These are phyloP conservation scores for Mycena vitilis DNA, from an alignment of 768 basidiomycete species.

Conservation along the genomic window DNA sequence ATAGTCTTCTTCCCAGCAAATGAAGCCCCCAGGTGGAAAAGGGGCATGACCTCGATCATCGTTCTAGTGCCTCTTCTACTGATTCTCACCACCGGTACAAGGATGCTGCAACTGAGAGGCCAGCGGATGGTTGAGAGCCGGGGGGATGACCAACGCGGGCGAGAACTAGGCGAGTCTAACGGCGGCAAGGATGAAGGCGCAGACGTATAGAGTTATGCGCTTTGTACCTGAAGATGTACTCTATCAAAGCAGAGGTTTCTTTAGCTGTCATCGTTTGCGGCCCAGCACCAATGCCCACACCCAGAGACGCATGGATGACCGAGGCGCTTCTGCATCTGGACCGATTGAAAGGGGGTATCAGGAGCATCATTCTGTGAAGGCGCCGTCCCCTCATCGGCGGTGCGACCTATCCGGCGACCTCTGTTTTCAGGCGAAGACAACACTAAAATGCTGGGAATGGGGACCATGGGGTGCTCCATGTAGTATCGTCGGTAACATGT, in stretches of 20 bases:
- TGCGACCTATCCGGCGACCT: conserved; percentile 34
- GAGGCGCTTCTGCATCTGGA: conserved; percentile 42
- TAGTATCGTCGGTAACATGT: conserved; percentile 81
- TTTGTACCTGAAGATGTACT: background rate
- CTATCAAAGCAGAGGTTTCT: background rate
- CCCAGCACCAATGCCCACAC: conserved; percentile 88
- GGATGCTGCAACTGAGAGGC: conserved; percentile 27
- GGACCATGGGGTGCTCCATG: conserved; percentile 65
- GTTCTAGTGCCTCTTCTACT: conserved; percentile 58
- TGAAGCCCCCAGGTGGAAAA: conserved; percentile 74
- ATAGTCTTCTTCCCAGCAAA: conserved; percentile 80
- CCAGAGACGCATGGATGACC: conserved; percentile 83
- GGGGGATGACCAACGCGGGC: background rate
- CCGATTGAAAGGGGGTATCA: conserved; percentile 36
- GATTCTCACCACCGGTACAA: conserved; percentile 41
- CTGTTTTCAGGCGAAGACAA: conserved; percentile 26
- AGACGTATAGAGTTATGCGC: background rate
- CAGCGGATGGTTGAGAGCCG: conserved; percentile 8
- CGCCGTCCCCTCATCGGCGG: conserved; percentile 42
- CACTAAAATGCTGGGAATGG: conserved; percentile 49
- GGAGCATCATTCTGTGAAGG: conserved; percentile 31
- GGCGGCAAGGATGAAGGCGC: conserved; percentile 13
- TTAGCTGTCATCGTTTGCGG: conserved; percentile 45
- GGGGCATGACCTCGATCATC: conserved; percentile 78
- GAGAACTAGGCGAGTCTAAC: background rate